A percentile compares a stretch with the other conserved stretches of the same genome.
phyloP scores from a whole-genome alignment of 108 stramenopile species.

The Cyclostephanos tholiformis region DNA sequence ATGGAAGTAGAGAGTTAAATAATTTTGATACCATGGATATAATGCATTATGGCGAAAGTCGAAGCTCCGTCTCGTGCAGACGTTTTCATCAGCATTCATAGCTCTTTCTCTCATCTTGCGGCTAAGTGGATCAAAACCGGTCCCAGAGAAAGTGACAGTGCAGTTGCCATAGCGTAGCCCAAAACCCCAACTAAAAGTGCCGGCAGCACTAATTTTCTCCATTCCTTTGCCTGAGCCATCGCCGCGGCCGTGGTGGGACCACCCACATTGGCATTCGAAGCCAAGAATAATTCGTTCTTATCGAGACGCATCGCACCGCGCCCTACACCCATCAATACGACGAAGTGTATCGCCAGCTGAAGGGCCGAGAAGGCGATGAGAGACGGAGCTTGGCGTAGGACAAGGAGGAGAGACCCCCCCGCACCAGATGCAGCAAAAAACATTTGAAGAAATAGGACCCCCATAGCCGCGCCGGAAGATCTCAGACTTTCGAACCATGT shows the following conservation, averaged over 20 bases:
- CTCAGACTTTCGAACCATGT: constrained; percentile 66
- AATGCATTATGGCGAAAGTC: too few species aligned
- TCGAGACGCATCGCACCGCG: constrained; percentile 66
- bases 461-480: constrained; percentile 66
- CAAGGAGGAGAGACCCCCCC: constrained; percentile 77
- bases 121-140: constrained; percentile 63
- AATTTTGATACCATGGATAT: too few species aligned
- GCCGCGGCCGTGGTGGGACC: constrained; percentile 93
- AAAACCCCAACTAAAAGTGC: constrained; percentile 88
- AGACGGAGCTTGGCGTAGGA: constrained; percentile 82
- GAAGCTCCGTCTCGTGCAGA: too few species aligned
- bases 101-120: neutral
- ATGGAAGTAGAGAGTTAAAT: too few species aligned
- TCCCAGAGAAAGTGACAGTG: constrained; percentile 76
- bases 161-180: constrained; percentile 92
- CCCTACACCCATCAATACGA: constrained; percentile 69
- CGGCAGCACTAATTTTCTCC: constrained; percentile 84
- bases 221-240: constrained; percentile 92
- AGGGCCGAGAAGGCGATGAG: constrained; percentile 82
- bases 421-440: constrained; percentile 94
- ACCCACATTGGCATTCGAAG: constrained; percentile 92
- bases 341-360: constrained; percentile 85
- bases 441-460: constrained; percentile 83
- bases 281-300: constrained; percentile 76
- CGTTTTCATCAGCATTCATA: too few species aligned